Percentiles rank a stretch among this genome's conserved stretches.
phyloP scores from a whole-genome alignment of 106 monocot species.

The Dendrobium officinale region DNA sequence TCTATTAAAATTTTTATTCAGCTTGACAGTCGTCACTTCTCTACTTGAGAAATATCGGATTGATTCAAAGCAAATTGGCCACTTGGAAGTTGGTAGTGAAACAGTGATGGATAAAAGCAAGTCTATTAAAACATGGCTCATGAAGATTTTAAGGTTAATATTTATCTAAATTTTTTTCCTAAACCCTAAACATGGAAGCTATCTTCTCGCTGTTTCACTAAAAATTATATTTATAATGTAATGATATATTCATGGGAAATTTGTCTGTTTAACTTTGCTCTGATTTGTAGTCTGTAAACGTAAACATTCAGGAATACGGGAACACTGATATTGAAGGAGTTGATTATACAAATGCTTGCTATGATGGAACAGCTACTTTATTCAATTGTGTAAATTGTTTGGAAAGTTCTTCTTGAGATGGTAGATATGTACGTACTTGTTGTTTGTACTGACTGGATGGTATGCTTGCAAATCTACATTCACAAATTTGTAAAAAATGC shows the following conservation, averaged over 20 bases:
- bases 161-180: background rate
- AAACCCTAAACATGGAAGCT: background rate
- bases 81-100: conserved; percentile 93
- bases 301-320: conserved; percentile 54
- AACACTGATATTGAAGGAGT: conserved; percentile 97
- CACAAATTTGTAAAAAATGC: background rate
- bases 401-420: conserved; percentile 97
- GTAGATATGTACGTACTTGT: conserved; percentile 78
- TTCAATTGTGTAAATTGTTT: conserved; percentile 98
- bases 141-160: conserved; percentile 89
- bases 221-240: background rate
- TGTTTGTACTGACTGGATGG: conserved; percentile 95
- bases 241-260: background rate
- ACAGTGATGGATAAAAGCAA: conserved; percentile 99
- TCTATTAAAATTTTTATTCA: conserved; percentile 16
- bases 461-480: conserved; percentile 12
- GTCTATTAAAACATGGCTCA: conserved; percentile 92
- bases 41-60: conserved; percentile 86
- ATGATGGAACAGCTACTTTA: conserved; percentile 94
- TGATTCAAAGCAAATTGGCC: conserved; percentile 77
- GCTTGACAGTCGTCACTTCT: conserved; percentile 82
- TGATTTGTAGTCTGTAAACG: background rate
- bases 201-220: background rate
- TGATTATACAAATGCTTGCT: conserved; percentile 97
- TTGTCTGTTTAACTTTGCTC: background rate